Evolutionary conservation across 1,139 yeast species (phyloP), one percentile per base, ranked within the genome.

Genomic region (Suzukiozyma palmioleophila): DNA sequence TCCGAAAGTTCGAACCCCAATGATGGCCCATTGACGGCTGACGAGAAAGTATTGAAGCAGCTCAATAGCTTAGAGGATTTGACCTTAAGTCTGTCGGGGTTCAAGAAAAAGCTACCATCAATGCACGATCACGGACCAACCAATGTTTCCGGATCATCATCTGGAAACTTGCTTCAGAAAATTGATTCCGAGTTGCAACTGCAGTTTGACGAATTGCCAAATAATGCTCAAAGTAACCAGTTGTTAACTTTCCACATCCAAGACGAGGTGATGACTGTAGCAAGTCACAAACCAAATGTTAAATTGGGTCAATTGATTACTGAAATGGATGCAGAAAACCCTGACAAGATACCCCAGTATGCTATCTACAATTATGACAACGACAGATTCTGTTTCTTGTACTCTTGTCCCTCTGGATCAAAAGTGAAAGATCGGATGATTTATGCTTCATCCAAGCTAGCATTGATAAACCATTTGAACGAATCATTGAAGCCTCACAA

Each of bases 391-490:
- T 76, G 75, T 26, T 88, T 92, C 57, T 78, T 90, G 30, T 88
- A 88, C 56, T 75, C 92, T 6, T 90, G 97, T 59, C 97, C 98
- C 3, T 79, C 94, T 0, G 89, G 92, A 1, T 84, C 96, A 22
- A 82, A 82, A 58, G 94, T 92, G 35, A 85, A 84, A 59, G 95
- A 89, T 41, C 76, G 97, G 50, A 92, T 92, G 97, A 61, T 90
- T 35, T 89, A 88, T 55, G 97, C 97, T 1, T 77, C 96, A 2
- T 83, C 82, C 46, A 84, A 89, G 53, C 77, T 75, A 43, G 85
- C 88, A 3, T 75, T 87, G 42, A 61, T 82, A 28, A 70, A 67
- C 36, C 72, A 74, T 42, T 69, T 87, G 49, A 60, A 63, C 30
- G 53, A 54, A 13, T 49, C 60, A 1, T 53, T 69, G 30, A 49